Evolutionary conservation across 805 yeast genomes (phyloP).

Genomic region (Candida caryicola): DNA sequence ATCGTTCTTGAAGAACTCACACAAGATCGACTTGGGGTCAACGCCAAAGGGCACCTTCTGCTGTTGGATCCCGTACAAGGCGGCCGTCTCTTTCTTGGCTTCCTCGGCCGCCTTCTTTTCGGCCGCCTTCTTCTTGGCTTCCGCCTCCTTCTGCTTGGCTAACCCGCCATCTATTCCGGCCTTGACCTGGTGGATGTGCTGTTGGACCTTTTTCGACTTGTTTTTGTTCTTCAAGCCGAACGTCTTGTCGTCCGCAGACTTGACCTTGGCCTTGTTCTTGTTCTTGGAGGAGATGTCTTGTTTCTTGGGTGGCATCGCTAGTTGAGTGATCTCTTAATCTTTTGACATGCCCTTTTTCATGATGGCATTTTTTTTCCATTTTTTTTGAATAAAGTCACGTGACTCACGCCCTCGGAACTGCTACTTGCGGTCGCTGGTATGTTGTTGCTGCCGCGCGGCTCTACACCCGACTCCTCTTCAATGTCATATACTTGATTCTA

Average conservation of each 20-base stretch:
- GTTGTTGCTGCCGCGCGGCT: too few relatives aligned
- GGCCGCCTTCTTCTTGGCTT: slow-evolving; percentile 59
- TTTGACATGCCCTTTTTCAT: not conserved
- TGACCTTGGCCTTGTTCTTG: slow-evolving; percentile 62
- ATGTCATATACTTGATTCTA: too few relatives aligned
- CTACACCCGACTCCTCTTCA: too few relatives aligned
- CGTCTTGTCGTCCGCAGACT: slow-evolving; percentile 78
- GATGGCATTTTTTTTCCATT: slow-evolving; percentile 1
- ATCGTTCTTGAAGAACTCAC: slow-evolving; percentile 81
- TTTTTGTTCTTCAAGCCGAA: slow-evolving; percentile 96
- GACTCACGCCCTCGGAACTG: too few relatives aligned
- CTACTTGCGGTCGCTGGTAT: too few relatives aligned
- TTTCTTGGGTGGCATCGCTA: slow-evolving; percentile 74
- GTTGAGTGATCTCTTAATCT: slow-evolving; percentile 1
- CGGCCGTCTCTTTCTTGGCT: slow-evolving; percentile 84
- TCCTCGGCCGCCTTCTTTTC: slow-evolving; percentile 90
- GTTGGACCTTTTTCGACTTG: slow-evolving; percentile 79
- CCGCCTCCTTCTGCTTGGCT: slow-evolving; percentile 73
- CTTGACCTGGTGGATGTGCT: slow-evolving; percentile 47
- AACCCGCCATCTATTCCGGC: slow-evolving; percentile 46
- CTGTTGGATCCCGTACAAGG: slow-evolving; percentile 64
- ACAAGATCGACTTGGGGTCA: slow-evolving; percentile 90
- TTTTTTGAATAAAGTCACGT: slow-evolving; percentile 3
- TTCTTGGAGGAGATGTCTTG: slow-evolving; percentile 53
- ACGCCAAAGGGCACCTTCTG: slow-evolving; percentile 96